Base-by-base conservation (phyloP, 805 yeast genomes). In the Cyberlindnera mrakii region DNA sequence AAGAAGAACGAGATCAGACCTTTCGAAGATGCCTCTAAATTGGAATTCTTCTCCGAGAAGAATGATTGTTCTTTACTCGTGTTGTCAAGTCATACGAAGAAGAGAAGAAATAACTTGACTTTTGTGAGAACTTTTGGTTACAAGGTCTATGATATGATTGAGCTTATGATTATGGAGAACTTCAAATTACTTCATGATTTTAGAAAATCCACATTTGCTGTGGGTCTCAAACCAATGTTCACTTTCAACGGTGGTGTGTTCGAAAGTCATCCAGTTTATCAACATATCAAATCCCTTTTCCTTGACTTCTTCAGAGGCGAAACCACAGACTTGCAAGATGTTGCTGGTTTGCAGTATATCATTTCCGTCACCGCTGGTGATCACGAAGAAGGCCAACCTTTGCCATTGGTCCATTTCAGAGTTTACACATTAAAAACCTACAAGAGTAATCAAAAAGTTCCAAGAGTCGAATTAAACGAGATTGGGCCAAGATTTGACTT, bases 401-500 rank as follows among this genome's bases (percentile, higher is more conserved):
- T 90, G 50, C 97, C 99, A 15, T 64, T 74, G 40, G 84, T 93
- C 38, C 75, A 88, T 58, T 91, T 93, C 76, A 79, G 99, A 67
- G 97, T 89, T 27, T 93, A 91, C 64, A 79, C 83, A 57, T 68
- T 93, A 56, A 86, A 83, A 63, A 80, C 98, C 5, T 83, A 66
- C 63, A 80, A 75, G 60, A 80, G 91, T 48, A 90, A 84, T 39
- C 96, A 91, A 59, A 89, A 86, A 61, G 72, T 87, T 43, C 98
- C 99, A 44, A 77, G 99, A 62, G 90, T 93, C 19, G 98, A 93
- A 68, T 71, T 93, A 35, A 93, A 85, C 43, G 99, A 93, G 65
- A 82, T 87, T 49, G 99, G 99, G 0, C 99, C 99, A 48, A 77
- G 99, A 58, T 74, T 93, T 47, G 97, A 91, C 63, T 91, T 93